Conservation (phyloP, 2,329 filamentous ascomycete species). For the Paramyrothecium sp. region DNA sequence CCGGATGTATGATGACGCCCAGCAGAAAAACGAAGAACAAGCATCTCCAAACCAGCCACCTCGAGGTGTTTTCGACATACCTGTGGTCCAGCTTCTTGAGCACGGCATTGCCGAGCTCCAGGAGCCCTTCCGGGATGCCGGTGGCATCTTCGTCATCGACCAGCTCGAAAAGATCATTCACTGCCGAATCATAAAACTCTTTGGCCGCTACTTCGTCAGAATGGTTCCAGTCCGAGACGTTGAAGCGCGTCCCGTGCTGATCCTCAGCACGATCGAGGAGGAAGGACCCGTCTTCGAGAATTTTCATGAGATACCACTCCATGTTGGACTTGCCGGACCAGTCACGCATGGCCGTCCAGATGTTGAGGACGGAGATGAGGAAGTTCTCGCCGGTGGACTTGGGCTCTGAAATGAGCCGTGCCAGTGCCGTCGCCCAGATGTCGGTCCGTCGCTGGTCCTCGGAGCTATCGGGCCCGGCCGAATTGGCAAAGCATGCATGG, state of each 20-base stretch:
- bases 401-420: constrained; percentile 75
- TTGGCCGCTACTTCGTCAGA: constrained; percentile 82
- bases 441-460: constrained; percentile 79
- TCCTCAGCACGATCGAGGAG: constrained; percentile 83
- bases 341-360: constrained; percentile 81
- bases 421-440: constrained; percentile 85
- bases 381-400: constrained; percentile 78
- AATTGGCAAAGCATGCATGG: constrained; percentile 87
- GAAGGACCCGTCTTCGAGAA: constrained; percentile 89
- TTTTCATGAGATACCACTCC: constrained; percentile 93
- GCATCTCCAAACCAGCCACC: constrained; percentile 87
- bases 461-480: constrained; percentile 74
- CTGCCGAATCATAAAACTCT: constrained; percentile 82
- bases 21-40: constrained; percentile 86
- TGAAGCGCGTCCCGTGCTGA: constrained; percentile 68
- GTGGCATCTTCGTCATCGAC: constrained; percentile 82
- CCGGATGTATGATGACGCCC: constrained; percentile 82
- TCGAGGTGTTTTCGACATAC: constrained; percentile 71
- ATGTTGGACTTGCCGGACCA: constrained; percentile 89
- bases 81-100: constrained; percentile 72
- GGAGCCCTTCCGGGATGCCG: constrained; percentile 80
- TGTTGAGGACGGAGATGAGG: constrained; percentile 79
- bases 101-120: constrained; percentile 83
- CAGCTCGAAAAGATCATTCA: constrained; percentile 78
- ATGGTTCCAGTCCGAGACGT: constrained; percentile 69